These are phyloP conservation scores for Verbena officinalis DNA, from an alignment of 257 asterid species.

Conservation along the genomic window DNA sequence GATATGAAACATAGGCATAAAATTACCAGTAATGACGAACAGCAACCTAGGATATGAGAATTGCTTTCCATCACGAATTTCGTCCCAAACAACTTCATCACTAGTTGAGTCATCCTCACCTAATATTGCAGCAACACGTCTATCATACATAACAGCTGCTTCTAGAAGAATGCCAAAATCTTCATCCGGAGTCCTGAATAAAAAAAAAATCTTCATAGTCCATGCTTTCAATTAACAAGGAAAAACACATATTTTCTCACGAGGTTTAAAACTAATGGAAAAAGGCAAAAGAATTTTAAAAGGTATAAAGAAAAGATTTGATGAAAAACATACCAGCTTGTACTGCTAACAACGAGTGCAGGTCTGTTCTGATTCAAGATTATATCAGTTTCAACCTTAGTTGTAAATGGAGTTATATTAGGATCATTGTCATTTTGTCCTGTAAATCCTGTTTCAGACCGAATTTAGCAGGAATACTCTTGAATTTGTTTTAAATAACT, in stretches of 20 bases:
- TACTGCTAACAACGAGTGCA: conserved; percentile 91
- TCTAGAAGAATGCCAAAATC: conserved; percentile 89
- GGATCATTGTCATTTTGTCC: conserved; percentile 44
- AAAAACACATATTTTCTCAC: conserved; percentile 7
- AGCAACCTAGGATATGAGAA: conserved; percentile 77
- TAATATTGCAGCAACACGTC: conserved; percentile 82
- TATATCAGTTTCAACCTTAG: conserved; percentile 55
- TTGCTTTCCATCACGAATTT: conserved; percentile 57
- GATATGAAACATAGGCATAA: conserved; percentile 25
- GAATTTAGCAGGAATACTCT: conserved; percentile 22
- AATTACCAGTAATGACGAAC: conserved; percentile 95
- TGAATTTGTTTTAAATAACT: conserved; percentile 11
- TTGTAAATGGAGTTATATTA: conserved; percentile 62
- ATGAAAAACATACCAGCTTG: conserved; percentile 75
- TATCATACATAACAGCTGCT: conserved; percentile 96
- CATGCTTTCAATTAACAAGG: conserved; percentile 23
- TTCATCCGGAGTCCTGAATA: conserved; percentile 93
- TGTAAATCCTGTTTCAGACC: conserved; percentile 40
- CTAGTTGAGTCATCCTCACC: conserved; percentile 71
- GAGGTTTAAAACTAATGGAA: background rate
- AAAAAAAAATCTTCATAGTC: conserved; percentile 22
- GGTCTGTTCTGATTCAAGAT: conserved; percentile 77
- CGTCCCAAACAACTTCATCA: conserved; percentile 72
- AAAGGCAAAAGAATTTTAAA: conserved; percentile 3
- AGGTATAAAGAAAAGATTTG: background rate